A percentile compares a stretch with the other conserved stretches of the same genome.
phyloP scores from a whole-genome alignment of 176 grass and related monocot species.

The Paspalum notatum region DNA sequence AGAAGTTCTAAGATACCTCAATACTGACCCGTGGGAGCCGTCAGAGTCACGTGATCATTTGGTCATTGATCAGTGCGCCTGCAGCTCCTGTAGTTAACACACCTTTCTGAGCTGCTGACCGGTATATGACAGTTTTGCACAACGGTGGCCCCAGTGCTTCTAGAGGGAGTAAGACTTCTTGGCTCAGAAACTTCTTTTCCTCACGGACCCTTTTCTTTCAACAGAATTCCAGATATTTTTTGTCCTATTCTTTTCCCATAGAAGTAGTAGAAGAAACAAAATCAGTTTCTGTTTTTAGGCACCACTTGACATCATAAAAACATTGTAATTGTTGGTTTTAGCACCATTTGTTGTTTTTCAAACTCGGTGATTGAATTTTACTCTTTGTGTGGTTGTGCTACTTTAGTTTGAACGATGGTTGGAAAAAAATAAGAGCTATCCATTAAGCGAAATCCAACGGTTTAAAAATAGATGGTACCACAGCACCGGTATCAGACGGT shows the following conservation, averaged over 20 bases:
- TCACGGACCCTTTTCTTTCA: neutral
- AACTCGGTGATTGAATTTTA: neutral
- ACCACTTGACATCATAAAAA: neutral
- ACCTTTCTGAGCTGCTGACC: neutral
- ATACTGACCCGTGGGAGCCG: neutral
- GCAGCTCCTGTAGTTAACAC: neutral
- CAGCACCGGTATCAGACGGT: no score
- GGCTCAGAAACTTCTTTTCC: neutral
- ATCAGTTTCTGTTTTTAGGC: neutral
- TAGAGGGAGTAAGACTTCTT: slow-evolving; percentile 12
- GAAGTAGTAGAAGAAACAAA: neutral
- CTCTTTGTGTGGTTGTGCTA: neutral
- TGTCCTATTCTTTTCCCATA: neutral
- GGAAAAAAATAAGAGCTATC: no score
- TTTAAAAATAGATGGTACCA: no score
- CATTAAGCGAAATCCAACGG: no score
- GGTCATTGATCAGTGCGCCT: neutral
- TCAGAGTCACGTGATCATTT: neutral
- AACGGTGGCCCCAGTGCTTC: neutral
- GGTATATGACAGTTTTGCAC: neutral
- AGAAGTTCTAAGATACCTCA: neutral
- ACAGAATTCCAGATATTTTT: neutral
- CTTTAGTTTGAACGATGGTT: neutral
- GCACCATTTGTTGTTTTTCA: neutral
- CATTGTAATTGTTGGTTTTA: neutral